Evolutionary conservation across 1,284 basidiomycete genomes (phyloP), one percentile per base, ranked within the genome.

Genomic region (Pseudozyma tsukubaensis): DNA sequence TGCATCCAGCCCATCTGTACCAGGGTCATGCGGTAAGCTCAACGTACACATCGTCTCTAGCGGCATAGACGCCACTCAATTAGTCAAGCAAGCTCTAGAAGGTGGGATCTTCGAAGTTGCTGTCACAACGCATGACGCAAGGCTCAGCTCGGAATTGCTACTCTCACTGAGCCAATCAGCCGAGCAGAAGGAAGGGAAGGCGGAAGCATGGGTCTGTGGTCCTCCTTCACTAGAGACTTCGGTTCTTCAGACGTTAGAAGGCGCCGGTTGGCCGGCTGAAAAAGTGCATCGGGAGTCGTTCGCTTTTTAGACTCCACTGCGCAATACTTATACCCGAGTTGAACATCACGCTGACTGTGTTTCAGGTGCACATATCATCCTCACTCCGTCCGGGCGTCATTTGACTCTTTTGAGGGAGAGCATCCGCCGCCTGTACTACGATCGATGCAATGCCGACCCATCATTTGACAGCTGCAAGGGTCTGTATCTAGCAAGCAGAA

Each of bases 171-270:
- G 42, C 4, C 19, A n/a, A 2, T 34, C 10, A 2, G 18, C 19
- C 9, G 1, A 29, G 9, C n/a, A n/a, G 5, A 32, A n/a, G 5
- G 51, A 10, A 14, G 59, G 19, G n/a, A 55, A 40, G 14, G 36
- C 51, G 8, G 63, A 67, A 34, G 59, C 60, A 9, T 72, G 59
- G 59, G 53, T 72, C 1, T 72, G 70, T 11, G 70, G 63, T 13
- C 54, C 59, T 36, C 64, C 70, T 18, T 29, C 49, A 19, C 48
- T 67, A 2, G 70, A 72, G 19, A 29, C 43, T 5, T 10, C 18
- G 29, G 52, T 60, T 12, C 1, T 60, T 42, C 56, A 72, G 45
- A 66, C 63, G 24, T 18, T 72, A 44, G 56, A 62, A 13, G 18
- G 35, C 1, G 57, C 64, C 5, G 52, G 56, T 5, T 67, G 58